Percentiles rank a stretch among this genome's conserved stretches.
phyloP scores from a whole-genome alignment of 1,284 basidiomycete genomes.

The Amylostereum areolatum region DNA sequence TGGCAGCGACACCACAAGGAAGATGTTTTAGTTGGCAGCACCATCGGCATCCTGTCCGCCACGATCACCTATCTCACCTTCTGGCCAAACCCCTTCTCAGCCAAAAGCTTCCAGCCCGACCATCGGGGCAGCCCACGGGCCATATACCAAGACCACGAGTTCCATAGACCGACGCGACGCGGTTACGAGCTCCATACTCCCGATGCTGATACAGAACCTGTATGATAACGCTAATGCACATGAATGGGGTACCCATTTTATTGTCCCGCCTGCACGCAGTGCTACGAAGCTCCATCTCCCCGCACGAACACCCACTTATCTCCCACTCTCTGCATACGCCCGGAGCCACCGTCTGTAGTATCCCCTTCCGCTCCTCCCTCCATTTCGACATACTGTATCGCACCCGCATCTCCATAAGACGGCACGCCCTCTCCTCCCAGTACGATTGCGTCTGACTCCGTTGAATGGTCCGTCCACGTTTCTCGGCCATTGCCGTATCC shows the following conservation, averaged over 20 bases:
- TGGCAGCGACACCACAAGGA: slow-evolving; percentile 60
- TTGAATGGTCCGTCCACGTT: neutral
- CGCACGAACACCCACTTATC: slow-evolving; percentile 70
- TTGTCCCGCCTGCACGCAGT: slow-evolving; percentile 5
- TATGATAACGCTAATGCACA: slow-evolving; percentile 11
- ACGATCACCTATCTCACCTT: slow-evolving; percentile 49
- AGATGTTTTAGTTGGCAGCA: slow-evolving; percentile 56
- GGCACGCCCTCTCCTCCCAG: slow-evolving; percentile 35
- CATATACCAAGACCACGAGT: slow-evolving; percentile 27
- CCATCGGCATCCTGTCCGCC: slow-evolving; percentile 50
- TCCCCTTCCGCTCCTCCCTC: slow-evolving; percentile 1
- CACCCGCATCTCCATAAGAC: slow-evolving; percentile 4
- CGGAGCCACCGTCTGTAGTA: slow-evolving; percentile 28
- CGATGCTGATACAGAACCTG: slow-evolving; percentile 30
- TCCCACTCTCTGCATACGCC: slow-evolving; percentile 64
- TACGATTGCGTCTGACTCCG: slow-evolving; percentile 38
- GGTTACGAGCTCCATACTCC: slow-evolving; percentile 45
- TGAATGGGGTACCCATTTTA: slow-evolving; percentile 7
- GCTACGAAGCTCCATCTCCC: slow-evolving; percentile 12
- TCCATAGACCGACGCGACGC: slow-evolving; percentile 18
- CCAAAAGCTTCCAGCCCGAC: slow-evolving; percentile 21
- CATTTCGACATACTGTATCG: slow-evolving; percentile 8
- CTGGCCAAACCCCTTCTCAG: slow-evolving; percentile 56
- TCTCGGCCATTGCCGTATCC: slow-evolving; percentile 31
- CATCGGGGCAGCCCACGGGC: slow-evolving; percentile 32